These are phyloP conservation scores for Capronia epimyces DNA, from an alignment of 2,329 filamentous ascomycete genomes.

Conservation along the genomic window DNA sequence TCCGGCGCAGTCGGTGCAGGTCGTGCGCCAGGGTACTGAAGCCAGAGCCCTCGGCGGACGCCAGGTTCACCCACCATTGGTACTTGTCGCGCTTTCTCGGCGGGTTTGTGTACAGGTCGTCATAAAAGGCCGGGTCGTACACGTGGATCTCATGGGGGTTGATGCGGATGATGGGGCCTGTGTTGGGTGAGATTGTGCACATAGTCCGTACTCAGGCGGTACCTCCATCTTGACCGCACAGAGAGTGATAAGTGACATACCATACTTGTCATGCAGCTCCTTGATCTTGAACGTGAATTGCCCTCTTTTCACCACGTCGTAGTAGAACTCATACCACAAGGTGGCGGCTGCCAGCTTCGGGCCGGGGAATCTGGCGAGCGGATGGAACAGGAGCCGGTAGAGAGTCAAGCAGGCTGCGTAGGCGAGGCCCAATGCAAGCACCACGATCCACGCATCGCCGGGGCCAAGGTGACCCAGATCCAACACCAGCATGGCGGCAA, in stretches of 20 bases:
- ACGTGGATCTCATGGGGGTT: conserved; percentile 35
- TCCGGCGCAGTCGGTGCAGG: conserved; percentile 28
- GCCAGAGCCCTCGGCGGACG: conserved; percentile 16
- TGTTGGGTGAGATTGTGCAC: background rate
- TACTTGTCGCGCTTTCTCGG: conserved; percentile 31
- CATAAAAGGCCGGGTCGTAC: conserved; percentile 33
- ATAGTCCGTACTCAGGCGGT: background rate
- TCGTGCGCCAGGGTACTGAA: conserved; percentile 28
- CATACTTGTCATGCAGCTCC: conserved; percentile 35
- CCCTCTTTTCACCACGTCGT: conserved; percentile 32
- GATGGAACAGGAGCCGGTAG: conserved; percentile 26
- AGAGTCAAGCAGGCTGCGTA: background rate
- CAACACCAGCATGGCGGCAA: background rate
- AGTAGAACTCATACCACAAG: conserved; percentile 34
- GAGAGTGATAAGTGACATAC: conserved; percentile 17
- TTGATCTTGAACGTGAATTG: conserved; percentile 34
- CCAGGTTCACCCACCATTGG: conserved; percentile 15
- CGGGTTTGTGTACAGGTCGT: conserved; percentile 32
- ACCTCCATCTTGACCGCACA: background rate
- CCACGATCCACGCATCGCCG: background rate
- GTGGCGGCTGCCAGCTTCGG: conserved; percentile 33
- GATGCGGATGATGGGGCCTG: conserved; percentile 34
- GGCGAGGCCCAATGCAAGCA: background rate
- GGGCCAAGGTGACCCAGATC: background rate
- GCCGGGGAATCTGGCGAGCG: conserved; percentile 29